Base-by-base conservation (phyloP, 2,329 filamentous ascomycete species). In the Coniochaeta ligniaria region DNA sequence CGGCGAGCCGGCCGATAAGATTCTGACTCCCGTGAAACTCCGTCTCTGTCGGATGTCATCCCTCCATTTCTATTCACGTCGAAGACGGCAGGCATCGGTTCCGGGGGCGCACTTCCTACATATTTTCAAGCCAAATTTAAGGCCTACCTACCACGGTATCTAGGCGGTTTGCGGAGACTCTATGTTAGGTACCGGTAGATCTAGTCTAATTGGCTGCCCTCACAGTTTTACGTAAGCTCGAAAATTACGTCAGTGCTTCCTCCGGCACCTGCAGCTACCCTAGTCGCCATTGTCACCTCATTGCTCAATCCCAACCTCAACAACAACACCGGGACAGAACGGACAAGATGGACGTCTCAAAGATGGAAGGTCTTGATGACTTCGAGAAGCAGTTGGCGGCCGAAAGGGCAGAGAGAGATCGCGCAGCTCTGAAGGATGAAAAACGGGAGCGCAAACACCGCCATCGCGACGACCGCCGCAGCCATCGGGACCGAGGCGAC, bases 341-440 rank as follows among this genome's bases (percentile, higher is more conserved):
- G 56, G 57, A 58, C 61, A 63, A 58, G 57, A 61, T 52, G 47
- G 47, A 52, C 47, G 47, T 52, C 47, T 31, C 47, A 28, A 52
- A 52, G 24, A 52, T 52, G 47, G 67, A 66, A 41, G 65, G 70
- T 36, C 66, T 74, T 1, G 69, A 72, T 22, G 71, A 71, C 7
- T 74, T 74, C 65, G 76, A 72, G 70, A 79, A 67, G 69, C 63
- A 69, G 65, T 74, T 69, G 66, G 75, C 71, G 67, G 76, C 56
- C 52, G 73, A 72, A 61, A 76, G 66, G 62, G 69, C 67, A 1
- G 70, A 73, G 62, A 63, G 67, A 7, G 69, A 72, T 9, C 70
- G 64, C 24, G 64, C 62, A 4, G 64, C 59, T 0, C 61, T 69
- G 33, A 66, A 66, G 38, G 66, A 68, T 36, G 68, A 69, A 17